Evolutionary conservation across 208 protist species (phyloP), one percentile per base, ranked within the genome.

Genomic region (Trypanosoma platydactyli): DNA sequence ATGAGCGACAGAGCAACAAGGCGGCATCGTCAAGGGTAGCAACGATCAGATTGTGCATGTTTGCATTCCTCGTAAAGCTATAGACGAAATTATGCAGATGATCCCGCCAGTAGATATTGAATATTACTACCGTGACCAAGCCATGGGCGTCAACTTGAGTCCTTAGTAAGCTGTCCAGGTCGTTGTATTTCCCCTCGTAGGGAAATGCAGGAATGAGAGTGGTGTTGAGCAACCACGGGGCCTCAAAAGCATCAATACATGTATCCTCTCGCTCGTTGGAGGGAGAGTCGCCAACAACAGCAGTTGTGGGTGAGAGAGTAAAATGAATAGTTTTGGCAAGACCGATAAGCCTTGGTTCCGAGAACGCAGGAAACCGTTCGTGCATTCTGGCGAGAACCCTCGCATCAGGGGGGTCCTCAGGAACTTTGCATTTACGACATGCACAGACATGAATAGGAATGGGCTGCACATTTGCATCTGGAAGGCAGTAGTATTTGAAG

Each of bases 61-160:
- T 61, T 24, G 73, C 66, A n/a, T 55, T 56, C n/a, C 18, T 49
- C 30, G 25, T 44, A 48, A 78, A 66, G 22, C 67, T 70, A 44
- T 73, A 73, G 1, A 78, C 73, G 53, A 78, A 64, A 42, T 78
- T 78, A 63, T 78, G 73, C 22, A 78, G 44, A 49, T 75, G 73
- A 67, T 78, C 73, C 1, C 63, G 40, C 73, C 73, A 78, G 51
- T 75, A 78, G 38, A 5, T 52, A 40, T 78, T 78, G 60, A 78
- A 78, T 18, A 78, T 64, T 16, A 60, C 64, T 12, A 78, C 59
- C 9, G 64, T 58, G 20, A 78, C 73, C 25, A 78, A 35, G 29
- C 52, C 42, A 22, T 38, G 69, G 22, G 16, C 18, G 18, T 59
- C 66, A 13, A 57, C 56, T 25, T 78, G 73, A 41, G 27, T 42